These are phyloP conservation scores for Acorus gramineus DNA, from an alignment of 106 monocot species.

Conservation along the genomic window DNA sequence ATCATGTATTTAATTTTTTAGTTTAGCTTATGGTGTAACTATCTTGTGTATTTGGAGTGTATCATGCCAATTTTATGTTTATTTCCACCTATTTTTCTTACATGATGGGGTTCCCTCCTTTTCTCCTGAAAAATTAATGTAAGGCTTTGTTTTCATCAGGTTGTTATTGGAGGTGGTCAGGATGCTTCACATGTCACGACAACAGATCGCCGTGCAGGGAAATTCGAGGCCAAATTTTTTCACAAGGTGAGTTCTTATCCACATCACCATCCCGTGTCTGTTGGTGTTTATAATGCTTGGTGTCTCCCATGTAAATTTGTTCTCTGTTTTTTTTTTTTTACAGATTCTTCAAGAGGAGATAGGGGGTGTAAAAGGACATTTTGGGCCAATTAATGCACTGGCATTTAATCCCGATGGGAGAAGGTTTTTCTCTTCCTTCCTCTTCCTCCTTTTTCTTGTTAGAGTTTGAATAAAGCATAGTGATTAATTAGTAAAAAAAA, in stretches of 20 bases:
- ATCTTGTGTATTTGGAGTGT: too few relatives aligned
- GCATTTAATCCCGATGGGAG: conserved; percentile 96
- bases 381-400: conserved; percentile 91
- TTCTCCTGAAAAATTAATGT: background rate
- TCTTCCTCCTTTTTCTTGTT: background rate
- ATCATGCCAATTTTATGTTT: background rate
- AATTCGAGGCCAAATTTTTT: conserved; percentile 96
- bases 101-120: too few relatives aligned
- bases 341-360: conserved; percentile 98
- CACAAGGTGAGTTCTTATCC: conserved; percentile 49
- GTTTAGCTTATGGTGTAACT: too few relatives aligned
- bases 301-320: background rate
- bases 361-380: conserved; percentile 96
- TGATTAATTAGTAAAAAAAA: too few relatives aligned
- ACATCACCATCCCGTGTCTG: background rate
- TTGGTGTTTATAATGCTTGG: too few relatives aligned
- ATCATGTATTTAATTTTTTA: too few relatives aligned
- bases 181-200: conserved; percentile 86
- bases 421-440: conserved; percentile 34
- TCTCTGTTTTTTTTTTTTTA: conserved; percentile 1
- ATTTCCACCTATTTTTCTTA: background rate
- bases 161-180: conserved; percentile 94
- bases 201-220: conserved; percentile 85
- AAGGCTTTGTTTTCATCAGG: conserved; percentile 24
- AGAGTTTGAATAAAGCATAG: background rate